phyloP scores from a whole-genome alignment of 2,329 filamentous ascomycete species.

The Sporothrix inflata region DNA sequence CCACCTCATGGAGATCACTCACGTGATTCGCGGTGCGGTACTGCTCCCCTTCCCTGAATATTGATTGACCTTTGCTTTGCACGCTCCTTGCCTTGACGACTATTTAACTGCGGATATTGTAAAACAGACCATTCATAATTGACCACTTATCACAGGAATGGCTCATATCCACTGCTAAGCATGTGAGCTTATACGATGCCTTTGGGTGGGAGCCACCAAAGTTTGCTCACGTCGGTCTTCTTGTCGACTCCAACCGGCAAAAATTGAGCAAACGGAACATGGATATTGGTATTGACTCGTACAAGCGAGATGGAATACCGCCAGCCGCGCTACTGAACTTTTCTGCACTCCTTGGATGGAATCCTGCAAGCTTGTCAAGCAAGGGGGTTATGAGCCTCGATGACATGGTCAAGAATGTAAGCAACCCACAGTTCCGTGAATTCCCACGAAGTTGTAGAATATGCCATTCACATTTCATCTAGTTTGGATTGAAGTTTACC shows the following conservation, averaged over 20 bases:
- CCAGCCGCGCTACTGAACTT: conserved; percentile 71
- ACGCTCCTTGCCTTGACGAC: not conserved
- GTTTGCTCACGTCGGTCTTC: conserved; percentile 81
- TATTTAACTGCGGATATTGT: not conserved
- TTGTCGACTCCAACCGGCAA: conserved; percentile 68
- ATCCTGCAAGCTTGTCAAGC: conserved; percentile 54
- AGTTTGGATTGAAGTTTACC: conserved; percentile 88
- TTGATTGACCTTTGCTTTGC: not conserved
- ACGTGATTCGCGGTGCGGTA: conserved; percentile 87
- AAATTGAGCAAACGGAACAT: conserved; percentile 86
- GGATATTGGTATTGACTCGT: conserved; percentile 55
- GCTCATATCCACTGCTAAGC: conserved; percentile 87
- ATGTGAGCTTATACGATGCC: conserved; percentile 71
- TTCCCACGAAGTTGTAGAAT: conserved; percentile 36
- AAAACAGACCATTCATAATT: not conserved
- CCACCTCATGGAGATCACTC: conserved; percentile 91
- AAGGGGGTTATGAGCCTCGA: conserved; percentile 73
- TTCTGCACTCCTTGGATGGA: conserved; percentile 83
- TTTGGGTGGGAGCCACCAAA: conserved; percentile 73
- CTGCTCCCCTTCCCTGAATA: conserved; percentile 40
- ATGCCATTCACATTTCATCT: not conserved
- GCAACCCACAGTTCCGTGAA: conserved; percentile 35
- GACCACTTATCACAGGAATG: conserved; percentile 67
- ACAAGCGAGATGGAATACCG: conserved; percentile 51
- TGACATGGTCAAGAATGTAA: conserved; percentile 70